Evolutionary conservation across 768 basidiomycete genomes (phyloP).

Genomic region (Plicaturopsis crispa): DNA sequence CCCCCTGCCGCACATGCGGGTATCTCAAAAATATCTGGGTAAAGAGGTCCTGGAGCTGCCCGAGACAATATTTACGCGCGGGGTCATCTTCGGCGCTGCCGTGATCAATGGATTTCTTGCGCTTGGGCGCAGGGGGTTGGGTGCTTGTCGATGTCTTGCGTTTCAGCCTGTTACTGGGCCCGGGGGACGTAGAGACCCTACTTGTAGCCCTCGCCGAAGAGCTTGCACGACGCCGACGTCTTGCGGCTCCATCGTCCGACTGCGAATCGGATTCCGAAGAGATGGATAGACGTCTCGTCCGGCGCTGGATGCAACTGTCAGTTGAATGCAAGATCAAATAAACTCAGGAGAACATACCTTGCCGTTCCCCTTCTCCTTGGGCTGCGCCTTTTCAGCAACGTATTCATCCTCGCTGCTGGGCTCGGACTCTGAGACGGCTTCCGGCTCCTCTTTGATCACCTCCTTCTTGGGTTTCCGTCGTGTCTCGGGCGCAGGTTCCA

Average conservation of each 20-base stretch:
- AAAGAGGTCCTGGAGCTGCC: slow-evolving; percentile 68
- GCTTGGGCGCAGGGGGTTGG: slow-evolving; percentile 36
- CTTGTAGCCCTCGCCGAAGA: too few relatives aligned
- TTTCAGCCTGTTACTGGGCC: slow-evolving; percentile 31
- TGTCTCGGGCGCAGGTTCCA: slow-evolving; percentile 30
- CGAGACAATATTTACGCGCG: slow-evolving; percentile 71
- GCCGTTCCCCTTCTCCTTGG: slow-evolving; percentile 25
- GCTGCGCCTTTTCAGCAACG: slow-evolving; percentile 34
- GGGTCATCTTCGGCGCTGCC: slow-evolving; percentile 53
- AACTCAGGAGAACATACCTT: slow-evolving; percentile 33
- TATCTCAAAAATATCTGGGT: slow-evolving; percentile 65
- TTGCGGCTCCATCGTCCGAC: slow-evolving; percentile 8
- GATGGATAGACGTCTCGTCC: slow-evolving; percentile 18
- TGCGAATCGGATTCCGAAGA: slow-evolving; percentile 22
- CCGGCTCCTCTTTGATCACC: not conserved
- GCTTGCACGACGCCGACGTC: slow-evolving; percentile 13
- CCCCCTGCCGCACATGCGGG: slow-evolving; percentile 40
- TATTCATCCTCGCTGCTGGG: slow-evolving; percentile 68
- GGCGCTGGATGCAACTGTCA: slow-evolving; percentile 21
- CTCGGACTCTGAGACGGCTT: slow-evolving; percentile 39
- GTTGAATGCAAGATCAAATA: slow-evolving; percentile 7
- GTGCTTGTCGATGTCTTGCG: slow-evolving; percentile 42
- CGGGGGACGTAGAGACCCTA: too few relatives aligned
- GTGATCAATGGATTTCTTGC: slow-evolving; percentile 34
- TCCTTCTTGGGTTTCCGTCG: slow-evolving; percentile 15